Evolutionary conservation across 2,329 filamentous ascomycete species (phyloP).

Genomic region (Chrysosporium queenslandicum): DNA sequence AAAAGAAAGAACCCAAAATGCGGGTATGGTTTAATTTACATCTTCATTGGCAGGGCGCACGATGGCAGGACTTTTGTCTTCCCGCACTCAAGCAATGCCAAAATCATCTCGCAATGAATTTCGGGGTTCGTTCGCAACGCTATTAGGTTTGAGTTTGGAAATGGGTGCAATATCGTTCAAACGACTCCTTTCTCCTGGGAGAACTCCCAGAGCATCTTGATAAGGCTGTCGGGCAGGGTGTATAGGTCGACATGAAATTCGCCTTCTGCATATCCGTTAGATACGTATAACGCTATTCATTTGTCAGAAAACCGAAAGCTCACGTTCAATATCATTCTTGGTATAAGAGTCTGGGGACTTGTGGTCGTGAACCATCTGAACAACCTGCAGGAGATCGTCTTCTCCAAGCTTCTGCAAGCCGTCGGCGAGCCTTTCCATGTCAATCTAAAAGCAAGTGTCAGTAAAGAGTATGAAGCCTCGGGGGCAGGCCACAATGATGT

Average conservation of each 20-base stretch:
- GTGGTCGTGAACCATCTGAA: conserved; percentile 97
- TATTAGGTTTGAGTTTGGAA: too few species aligned
- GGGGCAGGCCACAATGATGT: background rate
- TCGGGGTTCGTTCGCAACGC: background rate
- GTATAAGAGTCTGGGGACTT: conserved; percentile 91
- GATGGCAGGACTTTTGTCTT: background rate
- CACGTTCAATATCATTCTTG: conserved; percentile 92
- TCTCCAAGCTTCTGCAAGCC: conserved; percentile 79
- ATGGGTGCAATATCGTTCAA: too few species aligned
- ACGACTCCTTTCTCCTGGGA: conserved; percentile 40
- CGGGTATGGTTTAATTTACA: conserved; percentile 9
- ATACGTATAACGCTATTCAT: too few species aligned
- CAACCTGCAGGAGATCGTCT: conserved; percentile 86
- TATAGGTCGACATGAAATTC: conserved; percentile 98
- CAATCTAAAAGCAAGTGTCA: conserved; percentile 42
- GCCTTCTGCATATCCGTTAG: conserved; percentile 50
- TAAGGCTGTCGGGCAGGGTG: conserved; percentile 80
- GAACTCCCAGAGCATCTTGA: conserved; percentile 95
- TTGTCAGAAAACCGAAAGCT: too few species aligned
- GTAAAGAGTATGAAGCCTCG: background rate
- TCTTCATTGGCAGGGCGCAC: background rate
- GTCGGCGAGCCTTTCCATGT: conserved; percentile 96
- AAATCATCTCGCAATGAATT: background rate
- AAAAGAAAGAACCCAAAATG: background rate
- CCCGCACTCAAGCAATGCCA: background rate